phyloP scores from a whole-genome alignment of 257 asterid genomes.

The Plantago ovata region DNA sequence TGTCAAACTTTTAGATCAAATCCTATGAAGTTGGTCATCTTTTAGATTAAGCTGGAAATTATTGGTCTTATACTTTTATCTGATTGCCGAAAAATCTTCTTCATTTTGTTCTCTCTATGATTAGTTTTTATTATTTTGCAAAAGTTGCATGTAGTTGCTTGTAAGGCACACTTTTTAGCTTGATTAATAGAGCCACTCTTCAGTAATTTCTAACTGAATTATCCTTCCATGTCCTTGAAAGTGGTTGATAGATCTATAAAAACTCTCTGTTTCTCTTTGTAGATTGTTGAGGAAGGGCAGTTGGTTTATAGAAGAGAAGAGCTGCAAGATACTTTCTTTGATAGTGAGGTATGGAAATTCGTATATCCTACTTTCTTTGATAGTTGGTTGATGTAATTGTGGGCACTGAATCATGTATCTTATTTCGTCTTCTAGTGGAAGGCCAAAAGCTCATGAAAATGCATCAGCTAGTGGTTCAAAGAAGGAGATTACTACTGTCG shows the following conservation, averaged over 20 bases:
- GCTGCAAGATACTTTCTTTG: slow-evolving; percentile 81
- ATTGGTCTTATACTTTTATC: too few species aligned
- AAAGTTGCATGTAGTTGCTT: too few species aligned
- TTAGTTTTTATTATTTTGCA: too few species aligned
- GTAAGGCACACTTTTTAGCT: too few species aligned
- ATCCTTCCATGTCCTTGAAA: slow-evolving; percentile 17
- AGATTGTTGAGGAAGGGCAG: slow-evolving; percentile 88
- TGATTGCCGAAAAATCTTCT: too few species aligned
- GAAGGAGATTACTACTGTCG: slow-evolving; percentile 43
- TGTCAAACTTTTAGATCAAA: too few species aligned
- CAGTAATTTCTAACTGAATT: slow-evolving; percentile 1
- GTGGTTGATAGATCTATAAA: slow-evolving; percentile 19
- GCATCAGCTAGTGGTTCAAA: slow-evolving; percentile 50
- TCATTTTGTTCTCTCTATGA: too few species aligned
- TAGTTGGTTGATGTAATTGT: not conserved
- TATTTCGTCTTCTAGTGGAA: not conserved
- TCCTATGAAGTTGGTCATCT: too few species aligned
- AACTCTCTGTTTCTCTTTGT: slow-evolving; percentile 25
- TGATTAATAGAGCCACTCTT: not conserved
- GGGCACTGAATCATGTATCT: not conserved
- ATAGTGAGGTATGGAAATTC: slow-evolving; percentile 9
- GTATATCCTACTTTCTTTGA: not conserved
- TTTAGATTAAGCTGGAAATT: too few species aligned
- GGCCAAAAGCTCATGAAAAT: slow-evolving; percentile 27
- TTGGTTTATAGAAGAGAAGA: slow-evolving; percentile 94